A percentile compares a stretch with the other conserved stretches of the same genome.
These are phyloP conservation scores for Retiboletus fuscus DNA, from an alignment of 1,284 basidiomycete species.

Conservation along the genomic window DNA sequence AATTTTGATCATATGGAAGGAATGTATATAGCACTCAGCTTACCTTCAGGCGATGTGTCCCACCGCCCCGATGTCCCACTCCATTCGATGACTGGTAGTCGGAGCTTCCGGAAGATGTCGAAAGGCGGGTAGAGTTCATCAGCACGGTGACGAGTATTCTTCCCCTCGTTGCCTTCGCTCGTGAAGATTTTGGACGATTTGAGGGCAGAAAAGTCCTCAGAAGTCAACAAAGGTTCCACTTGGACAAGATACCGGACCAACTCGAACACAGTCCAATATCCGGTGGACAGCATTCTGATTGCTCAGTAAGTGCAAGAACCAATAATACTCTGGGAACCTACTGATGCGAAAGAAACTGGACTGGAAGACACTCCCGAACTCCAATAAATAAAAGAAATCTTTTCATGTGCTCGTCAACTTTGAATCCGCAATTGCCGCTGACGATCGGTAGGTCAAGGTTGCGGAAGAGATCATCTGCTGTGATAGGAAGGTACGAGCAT, in stretches of 20 bases:
- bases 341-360: constrained; percentile 77
- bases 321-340: too few relatives aligned
- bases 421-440: too few relatives aligned
- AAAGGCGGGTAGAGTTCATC: constrained; percentile 33
- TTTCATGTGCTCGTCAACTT: too few relatives aligned
- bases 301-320: too few relatives aligned
- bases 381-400: constrained; percentile 76
- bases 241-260: constrained; percentile 86
- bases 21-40: too few relatives aligned
- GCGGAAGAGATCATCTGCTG: too few relatives aligned
- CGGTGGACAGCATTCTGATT: too few relatives aligned
- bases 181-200: constrained; percentile 51
- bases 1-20: too few relatives aligned
- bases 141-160: constrained; percentile 8
- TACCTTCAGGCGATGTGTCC: too few relatives aligned
- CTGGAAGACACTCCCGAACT: constrained; percentile 90
- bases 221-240: constrained; percentile 72
- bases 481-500: too few relatives aligned
- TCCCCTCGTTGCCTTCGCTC: constrained; percentile 10
- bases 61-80: constrained; percentile 46
- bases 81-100: constrained; percentile 31
- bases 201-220: too few relatives aligned
- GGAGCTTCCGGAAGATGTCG: constrained; percentile 17
- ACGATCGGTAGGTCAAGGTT: too few relatives aligned
- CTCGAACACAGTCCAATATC: constrained; percentile 33